Conservation (phyloP, 768 basidiomycete species). For the Tulasnella sp. region DNA sequence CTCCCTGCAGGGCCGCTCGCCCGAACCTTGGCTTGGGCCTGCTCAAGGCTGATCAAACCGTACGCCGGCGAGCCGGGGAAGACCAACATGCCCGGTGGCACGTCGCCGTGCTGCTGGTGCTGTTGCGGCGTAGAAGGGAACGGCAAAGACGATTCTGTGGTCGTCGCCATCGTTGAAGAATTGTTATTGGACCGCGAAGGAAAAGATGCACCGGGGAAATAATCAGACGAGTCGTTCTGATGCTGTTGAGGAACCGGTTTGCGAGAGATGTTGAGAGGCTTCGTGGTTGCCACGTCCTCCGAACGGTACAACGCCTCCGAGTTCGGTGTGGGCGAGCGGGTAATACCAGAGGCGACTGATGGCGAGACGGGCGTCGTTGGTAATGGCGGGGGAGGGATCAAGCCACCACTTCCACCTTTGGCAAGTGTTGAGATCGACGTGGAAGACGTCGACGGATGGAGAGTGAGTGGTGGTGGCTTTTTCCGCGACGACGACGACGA, state of each 20-base stretch:
- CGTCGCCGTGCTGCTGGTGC: not conserved
- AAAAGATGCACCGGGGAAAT: no score
- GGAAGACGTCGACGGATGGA: not conserved
- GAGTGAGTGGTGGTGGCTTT: constrained; percentile 6
- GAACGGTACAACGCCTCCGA: no score
- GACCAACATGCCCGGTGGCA: constrained; percentile 17
- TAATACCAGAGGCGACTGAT: no score
- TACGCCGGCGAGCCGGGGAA: constrained; percentile 28
- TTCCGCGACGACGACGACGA: not conserved
- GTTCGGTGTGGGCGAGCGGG: no score
- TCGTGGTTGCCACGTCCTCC: no score
- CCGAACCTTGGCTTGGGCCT: constrained; percentile 25
- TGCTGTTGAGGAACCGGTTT: no score
- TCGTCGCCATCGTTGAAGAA: not conserved
- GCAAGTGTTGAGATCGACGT: not conserved
- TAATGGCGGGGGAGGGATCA: no score
- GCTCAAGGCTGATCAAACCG: constrained; percentile 25
- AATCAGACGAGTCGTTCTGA: no score
- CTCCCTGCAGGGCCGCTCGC: constrained; percentile 2
- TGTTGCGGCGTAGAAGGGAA: not conserved
- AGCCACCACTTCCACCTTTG: not conserved
- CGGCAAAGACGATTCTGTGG: not conserved
- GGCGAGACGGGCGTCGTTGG: no score
- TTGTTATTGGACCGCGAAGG: not conserved
- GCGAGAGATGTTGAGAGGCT: no score